phyloP scores from a whole-genome alignment of 176 grass and related monocot species.

The Hordeum marinum region DNA sequence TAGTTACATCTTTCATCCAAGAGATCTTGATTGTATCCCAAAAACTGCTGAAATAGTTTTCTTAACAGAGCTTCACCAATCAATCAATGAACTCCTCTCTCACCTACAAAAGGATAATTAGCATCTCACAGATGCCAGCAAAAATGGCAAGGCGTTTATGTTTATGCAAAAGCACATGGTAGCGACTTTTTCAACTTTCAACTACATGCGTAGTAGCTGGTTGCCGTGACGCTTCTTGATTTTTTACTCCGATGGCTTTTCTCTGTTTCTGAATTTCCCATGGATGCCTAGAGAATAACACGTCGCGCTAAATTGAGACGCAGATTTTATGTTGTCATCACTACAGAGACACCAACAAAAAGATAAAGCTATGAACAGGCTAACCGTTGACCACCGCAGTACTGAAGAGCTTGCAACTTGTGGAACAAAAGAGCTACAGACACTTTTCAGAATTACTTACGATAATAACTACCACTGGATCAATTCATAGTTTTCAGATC shows the following conservation, averaged over 20 bases:
- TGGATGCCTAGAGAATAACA: slow-evolving; percentile 12
- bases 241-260: slow-evolving; percentile 18
- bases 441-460: neutral
- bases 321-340: neutral
- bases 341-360: neutral
- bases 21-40: neutral
- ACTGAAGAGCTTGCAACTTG: neutral
- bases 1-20: neutral
- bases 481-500: neutral
- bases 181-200: neutral
- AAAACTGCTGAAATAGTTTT: neutral
- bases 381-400: neutral
- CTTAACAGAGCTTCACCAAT: neutral
- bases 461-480: neutral
- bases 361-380: neutral
- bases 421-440: neutral
- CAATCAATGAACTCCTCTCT: neutral
- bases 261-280: neutral
- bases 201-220: slow-evolving; percentile 20
- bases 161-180: neutral
- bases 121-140: neutral
- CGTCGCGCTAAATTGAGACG: neutral
- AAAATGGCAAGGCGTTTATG: neutral
- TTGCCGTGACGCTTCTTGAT: slow-evolving; percentile 31
- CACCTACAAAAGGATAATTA: neutral